Base-by-base conservation (phyloP, 345 rosid genomes). In the Acer yangbiense region DNA sequence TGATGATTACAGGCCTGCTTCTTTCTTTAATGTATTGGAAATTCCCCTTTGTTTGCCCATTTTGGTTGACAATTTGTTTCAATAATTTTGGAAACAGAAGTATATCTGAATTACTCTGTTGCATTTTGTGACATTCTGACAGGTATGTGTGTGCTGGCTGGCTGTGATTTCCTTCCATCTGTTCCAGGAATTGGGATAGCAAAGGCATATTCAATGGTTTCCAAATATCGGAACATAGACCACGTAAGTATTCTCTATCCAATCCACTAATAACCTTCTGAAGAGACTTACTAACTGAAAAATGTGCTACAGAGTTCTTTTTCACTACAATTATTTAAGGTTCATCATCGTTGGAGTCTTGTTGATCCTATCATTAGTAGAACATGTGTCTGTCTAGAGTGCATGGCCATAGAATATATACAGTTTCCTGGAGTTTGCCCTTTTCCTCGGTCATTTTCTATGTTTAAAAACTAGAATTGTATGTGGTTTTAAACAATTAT, bases 61-160 rank as follows among this genome's bases (percentile, higher is more conserved):
- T 14, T 16, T 16, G 23, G 16, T 63, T 63, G 43, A 16, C 9
- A 43, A 43, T 73, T 81, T 61, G 70, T 9, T 73, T 67, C 72
- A 72, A 32, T 21, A 17, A 9, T 73, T 18, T n/a, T 62, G 32
- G 55, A 39, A 43, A 13, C 20, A 25, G 55, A 71, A 7, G 7
- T 62, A 29, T 74, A 66, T 65, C 69, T 39, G 17, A 41, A 72
- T 20, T 58, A 9, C 61, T 50, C 35, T 50, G 18, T 3, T 3
- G 3, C 32, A 7, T 35, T 23, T 54, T 58, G 44, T 85, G 55
- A 75, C 18, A 60, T 54, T 67, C 67, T 43, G 70, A 48, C 90
- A 95, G 98, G 97, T 18, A 93, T 95, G 97, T 95, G 97, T 76
- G 95, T 93, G 69, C 76, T 95, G 81, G 94, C 97, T n/a, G 94